Percentiles rank a stretch among this genome's conserved stretches.
phyloP scores from a whole-genome alignment of 1,139 yeast genomes.

The Candida glucosophila region DNA sequence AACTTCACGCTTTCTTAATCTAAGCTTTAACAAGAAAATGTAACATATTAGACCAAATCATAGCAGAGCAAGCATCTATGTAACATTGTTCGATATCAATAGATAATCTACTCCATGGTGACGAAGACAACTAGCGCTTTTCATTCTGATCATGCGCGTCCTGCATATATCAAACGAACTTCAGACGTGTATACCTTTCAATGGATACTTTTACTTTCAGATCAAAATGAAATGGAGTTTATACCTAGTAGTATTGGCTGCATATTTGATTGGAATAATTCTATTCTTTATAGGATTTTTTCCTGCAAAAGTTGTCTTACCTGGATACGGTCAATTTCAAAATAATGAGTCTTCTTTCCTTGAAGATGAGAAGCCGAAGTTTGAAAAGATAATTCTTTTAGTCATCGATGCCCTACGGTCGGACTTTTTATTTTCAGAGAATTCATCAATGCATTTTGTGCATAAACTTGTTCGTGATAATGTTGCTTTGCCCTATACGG shows the following conservation, averaged over 20 bases:
- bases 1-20: too few species aligned
- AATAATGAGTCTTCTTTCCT: constrained; percentile 12
- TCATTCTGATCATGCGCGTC: too few species aligned
- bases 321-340: constrained; percentile 39
- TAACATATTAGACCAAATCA: too few species aligned
- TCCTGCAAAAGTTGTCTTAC: constrained; percentile 71
- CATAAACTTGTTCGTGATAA: constrained; percentile 63
- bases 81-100: too few species aligned
- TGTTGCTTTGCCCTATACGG: constrained; percentile 78
- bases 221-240: too few species aligned
- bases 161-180: too few species aligned
- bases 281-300: constrained; percentile 78
- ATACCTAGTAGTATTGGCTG: not conserved
- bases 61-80: too few species aligned
- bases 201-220: too few species aligned
- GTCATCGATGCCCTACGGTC: constrained; percentile 91
- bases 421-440: constrained; percentile 70
- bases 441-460: constrained; percentile 52
- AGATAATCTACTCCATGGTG: too few species aligned
- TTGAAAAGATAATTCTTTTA: constrained; percentile 65
- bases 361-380: constrained; percentile 32
- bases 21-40: too few species aligned
- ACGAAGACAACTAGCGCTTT: too few species aligned
- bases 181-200: too few species aligned
- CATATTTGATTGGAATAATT: constrained; percentile 41